Evolutionary conservation across 768 basidiomycete genomes (phyloP), one percentile per base, ranked within the genome.

Genomic region (Xerocomellus dryophilus): DNA sequence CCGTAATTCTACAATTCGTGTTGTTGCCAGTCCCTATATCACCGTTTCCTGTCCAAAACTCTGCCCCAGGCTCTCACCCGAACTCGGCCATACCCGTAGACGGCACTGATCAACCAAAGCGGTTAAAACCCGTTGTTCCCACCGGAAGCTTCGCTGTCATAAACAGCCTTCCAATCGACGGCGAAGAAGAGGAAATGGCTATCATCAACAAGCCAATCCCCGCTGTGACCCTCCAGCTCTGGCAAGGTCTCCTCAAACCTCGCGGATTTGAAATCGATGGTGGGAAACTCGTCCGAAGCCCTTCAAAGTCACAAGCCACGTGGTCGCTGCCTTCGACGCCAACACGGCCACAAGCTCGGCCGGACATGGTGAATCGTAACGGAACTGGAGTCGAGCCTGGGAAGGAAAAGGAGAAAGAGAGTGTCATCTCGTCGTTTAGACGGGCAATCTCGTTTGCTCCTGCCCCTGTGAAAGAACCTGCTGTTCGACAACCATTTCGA

Each of bases 401-500:
- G 17, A 57, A 59, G 17, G 58, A 41, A 36, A 61, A 60, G 50
- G 62, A 62, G 47, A 67, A 60, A 46, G 65, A 57, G 21, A 69
- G 76, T 23, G 72, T 86, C 18, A 79, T 90, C 35, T 79, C 82
- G 17, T 73, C 79, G 7, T 86, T 87, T 60, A 71, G 80, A 57
- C 80, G 89, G 7, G 71, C 78, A 9, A 82, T 86, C 39, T 89
- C 88, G 10, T 88, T 90, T 61, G 80, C 78, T 2, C 79, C 80
- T 2, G 36, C 53, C 7, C 69, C 67, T 17, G 60, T 51, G 35
- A 61, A 59, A 18, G 62, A 61, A 42, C 47, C 63, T 36, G 39
- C 63, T 7, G 58, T 71, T 23, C 72, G 69, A 44, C 76, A 73
- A 56, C 80, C 80, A 2, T 82, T 84, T 65, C 70, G 76, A 34